Evolutionary conservation across 768 basidiomycete species (phyloP), one percentile per base, ranked within the genome.

Genomic region (Lactarius evosmus): DNA sequence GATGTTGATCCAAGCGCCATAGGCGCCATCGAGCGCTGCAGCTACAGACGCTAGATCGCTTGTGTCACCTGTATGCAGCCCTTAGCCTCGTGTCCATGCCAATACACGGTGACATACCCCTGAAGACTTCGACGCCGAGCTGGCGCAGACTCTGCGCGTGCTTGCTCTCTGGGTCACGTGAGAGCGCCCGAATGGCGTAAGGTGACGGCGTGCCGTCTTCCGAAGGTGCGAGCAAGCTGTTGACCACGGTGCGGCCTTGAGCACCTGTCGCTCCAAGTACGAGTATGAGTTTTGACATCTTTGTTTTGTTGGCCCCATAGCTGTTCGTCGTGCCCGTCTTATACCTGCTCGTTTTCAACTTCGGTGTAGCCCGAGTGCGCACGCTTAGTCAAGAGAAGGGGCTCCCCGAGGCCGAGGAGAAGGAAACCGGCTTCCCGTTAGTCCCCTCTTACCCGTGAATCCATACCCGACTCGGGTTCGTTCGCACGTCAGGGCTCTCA

Each of bases 181-280:
- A 77, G 55, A 79, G 72, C 1, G 77, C 79, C 58, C 78, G 76
- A 9, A 79, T 73, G 14, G 67, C 63, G 65, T 77, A 79, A 2
- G 78, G 78, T 29, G 78, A 78, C 0, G 78, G 74, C 7, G 70
- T 71, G 7, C 76, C 77, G 44, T 77, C 74, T 32, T 70, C 67
- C 57, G 54, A 67, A 11, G 70, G 70, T 14, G 72, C 70, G 40
- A 79, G 74, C 27, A 79, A 69, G 25, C 74, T 72, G 40, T 75
- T 70, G 36, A 78, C 70, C 34, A 79, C 76, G 29, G 72, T 72
- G 58, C 74, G 69, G 14, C 79, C 79, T 60, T 80, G 79, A 9
- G 78, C 77, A 51, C 79, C 79, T 40, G 78, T 80, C 5, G 75
- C 79, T 40, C 79, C 78, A 29, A 80, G 74, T 58, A 80, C 77